Conservation (phyloP, 768 basidiomycete genomes). For the Tricholoma sp. region DNA sequence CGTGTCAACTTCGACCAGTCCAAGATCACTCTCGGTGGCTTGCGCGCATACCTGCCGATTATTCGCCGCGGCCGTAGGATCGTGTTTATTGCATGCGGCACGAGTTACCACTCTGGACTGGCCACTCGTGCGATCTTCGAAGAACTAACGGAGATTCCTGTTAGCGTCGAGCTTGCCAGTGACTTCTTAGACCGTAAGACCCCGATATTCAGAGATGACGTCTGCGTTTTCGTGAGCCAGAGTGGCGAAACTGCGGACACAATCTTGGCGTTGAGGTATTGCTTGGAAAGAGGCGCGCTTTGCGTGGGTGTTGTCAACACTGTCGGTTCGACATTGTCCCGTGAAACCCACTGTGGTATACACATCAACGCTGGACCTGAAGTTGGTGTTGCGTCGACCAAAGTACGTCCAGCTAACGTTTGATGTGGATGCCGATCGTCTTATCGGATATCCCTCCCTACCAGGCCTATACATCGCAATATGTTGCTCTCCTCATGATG, state of each 20-base stretch:
- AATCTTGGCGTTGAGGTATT: conserved; percentile 93
- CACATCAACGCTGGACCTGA: conserved; percentile 99
- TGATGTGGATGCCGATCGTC: neutral
- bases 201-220: conserved; percentile 98
- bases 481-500: conserved; percentile 96
- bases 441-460: conserved; percentile 3
- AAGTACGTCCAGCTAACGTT: conserved; percentile 41
- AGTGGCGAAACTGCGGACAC: conserved; percentile 99
- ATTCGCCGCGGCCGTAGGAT: conserved; percentile 93
- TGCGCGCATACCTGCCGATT: conserved; percentile 92
- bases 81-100: conserved; percentile 98
- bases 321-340: conserved; percentile 95
- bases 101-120: conserved; percentile 94
- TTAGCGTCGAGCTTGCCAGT: conserved; percentile 93
- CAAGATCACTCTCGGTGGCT: conserved; percentile 89
- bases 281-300: conserved; percentile 92
- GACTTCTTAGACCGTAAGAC: conserved; percentile 99
- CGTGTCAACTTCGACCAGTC: conserved; percentile 97
- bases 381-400: conserved; percentile 98
- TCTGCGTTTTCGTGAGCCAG: conserved; percentile 94
- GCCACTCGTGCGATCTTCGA: conserved; percentile 98
- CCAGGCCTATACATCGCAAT: conserved; percentile 97
- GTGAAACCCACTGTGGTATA: conserved; percentile 98
- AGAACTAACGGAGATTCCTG: conserved; percentile 97
- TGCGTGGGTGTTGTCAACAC: conserved; percentile 98